Evolutionary conservation across 2,329 filamentous ascomycete genomes (phyloP).

Genomic region (Fonsecaea nubica): DNA sequence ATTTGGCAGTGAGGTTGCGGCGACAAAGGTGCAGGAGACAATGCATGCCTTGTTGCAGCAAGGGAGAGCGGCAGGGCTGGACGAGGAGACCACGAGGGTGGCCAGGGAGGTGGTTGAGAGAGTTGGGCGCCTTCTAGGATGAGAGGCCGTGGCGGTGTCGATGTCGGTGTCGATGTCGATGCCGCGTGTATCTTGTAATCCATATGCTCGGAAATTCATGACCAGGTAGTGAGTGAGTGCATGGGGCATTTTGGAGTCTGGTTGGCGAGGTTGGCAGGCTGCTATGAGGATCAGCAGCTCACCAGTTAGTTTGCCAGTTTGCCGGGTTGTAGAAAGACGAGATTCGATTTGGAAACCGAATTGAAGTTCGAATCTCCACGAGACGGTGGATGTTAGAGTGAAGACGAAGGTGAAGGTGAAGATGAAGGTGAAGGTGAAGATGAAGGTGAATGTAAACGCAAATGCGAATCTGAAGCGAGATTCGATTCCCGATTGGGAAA

Average conservation of each 20-base stretch:
- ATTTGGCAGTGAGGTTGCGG: slow-evolving; percentile 67
- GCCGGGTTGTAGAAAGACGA: too few species aligned
- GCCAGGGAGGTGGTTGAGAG: slow-evolving; percentile 47
- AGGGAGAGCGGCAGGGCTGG: slow-evolving; percentile 29
- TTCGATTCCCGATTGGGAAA: too few species aligned
- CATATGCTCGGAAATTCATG: not conserved
- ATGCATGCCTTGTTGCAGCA: slow-evolving; percentile 41
- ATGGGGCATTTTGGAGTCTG: not conserved
- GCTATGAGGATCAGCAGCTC: not conserved
- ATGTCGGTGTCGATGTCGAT: slow-evolving; percentile 8
- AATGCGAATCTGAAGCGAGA: too few species aligned
- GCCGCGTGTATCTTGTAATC: not conserved
- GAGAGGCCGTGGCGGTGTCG: not conserved
- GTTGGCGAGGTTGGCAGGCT: not conserved
- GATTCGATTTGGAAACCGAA: too few species aligned
- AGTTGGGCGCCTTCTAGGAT: slow-evolving; percentile 40
- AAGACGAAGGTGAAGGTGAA: too few species aligned
- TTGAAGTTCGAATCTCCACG: too few species aligned
- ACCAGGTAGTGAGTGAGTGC: slow-evolving; percentile 2
- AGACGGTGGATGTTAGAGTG: too few species aligned
- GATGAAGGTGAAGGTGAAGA: too few species aligned
- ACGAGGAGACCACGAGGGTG: slow-evolving; percentile 50
- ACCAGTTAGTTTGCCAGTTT: too few species aligned
- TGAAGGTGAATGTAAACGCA: too few species aligned
- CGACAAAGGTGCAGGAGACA: slow-evolving; percentile 55